Evolutionary conservation across 2,329 filamentous ascomycete genomes (phyloP).

Genomic region (Exophiala sideris): DNA sequence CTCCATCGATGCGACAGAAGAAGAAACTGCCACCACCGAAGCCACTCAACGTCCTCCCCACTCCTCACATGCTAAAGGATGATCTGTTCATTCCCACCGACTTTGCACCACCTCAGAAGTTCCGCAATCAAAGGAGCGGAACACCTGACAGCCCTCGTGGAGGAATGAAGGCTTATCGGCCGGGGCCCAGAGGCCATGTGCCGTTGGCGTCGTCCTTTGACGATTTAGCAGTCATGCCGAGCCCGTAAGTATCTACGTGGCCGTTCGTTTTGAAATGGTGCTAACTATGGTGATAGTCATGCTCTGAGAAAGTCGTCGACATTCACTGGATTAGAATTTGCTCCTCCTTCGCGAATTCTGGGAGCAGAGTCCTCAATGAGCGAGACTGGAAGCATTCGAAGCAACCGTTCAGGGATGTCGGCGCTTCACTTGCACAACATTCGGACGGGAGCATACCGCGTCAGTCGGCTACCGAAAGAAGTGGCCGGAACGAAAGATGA

Average conservation of each 20-base stretch:
- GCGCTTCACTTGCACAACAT: conserved; percentile 66
- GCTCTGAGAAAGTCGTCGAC: conserved; percentile 48
- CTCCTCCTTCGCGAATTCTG: conserved; percentile 47
- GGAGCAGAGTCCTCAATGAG: conserved; percentile 39
- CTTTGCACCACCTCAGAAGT: conserved; percentile 74
- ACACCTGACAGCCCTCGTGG: conserved; percentile 59
- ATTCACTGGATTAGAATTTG: conserved; percentile 49
- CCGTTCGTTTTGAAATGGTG: neutral
- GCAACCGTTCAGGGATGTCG: conserved; percentile 76
- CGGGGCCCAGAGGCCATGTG: conserved; percentile 68
- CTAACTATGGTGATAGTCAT: conserved; percentile 35
- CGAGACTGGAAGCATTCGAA: conserved; percentile 53
- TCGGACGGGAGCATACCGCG: conserved; percentile 77
- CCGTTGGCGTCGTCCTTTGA: conserved; percentile 82
- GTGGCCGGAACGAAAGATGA: conserved; percentile 74
- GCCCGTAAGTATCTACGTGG: conserved; percentile 66
- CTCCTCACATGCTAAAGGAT: conserved; percentile 78
- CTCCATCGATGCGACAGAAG: conserved; percentile 47
- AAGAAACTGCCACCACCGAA: conserved; percentile 68
- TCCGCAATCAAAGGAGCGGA: conserved; percentile 67
- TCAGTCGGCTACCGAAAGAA: conserved; percentile 78
- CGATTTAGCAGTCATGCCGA: conserved; percentile 79
- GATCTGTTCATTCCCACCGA: conserved; percentile 76
- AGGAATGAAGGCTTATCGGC: conserved; percentile 65
- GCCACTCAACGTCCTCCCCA: conserved; percentile 72